Base-by-base conservation (phyloP, 257 asterid genomes). In the Nicotiana obtusifolia region DNA sequence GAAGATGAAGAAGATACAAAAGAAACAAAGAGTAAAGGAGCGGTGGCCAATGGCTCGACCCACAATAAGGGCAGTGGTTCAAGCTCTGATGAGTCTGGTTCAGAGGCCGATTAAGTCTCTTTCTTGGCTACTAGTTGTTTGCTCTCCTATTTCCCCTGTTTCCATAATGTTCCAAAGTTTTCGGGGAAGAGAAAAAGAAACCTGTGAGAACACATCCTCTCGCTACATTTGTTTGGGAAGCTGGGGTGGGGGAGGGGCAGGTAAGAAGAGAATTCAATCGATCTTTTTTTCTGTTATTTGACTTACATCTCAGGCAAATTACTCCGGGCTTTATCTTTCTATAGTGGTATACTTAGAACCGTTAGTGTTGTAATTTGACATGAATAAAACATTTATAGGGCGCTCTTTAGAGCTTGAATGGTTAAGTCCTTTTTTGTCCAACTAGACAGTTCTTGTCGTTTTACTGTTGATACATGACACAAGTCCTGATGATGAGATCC, bases 1-100 rank as follows among this genome's bases (percentile, higher is more conserved):
- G 99, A 95, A 84, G 99, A 95, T 15, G 97, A 93, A 8, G 99
- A 94, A 61, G 97, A 92, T 14, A 86, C 85, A 28, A 86, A 84
- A 78, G 93, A 91, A 19, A 77, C 87, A 16, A 90, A 89, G 86
- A 86, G 68, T 26, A 87, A 80, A 81, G 87, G 86, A 68, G 86
- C 89, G 22, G 86, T 89, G 53, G 90, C 87, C 28, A 91, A 95
- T 65, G 97, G 95, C 56, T 81, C 89, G 8, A 89, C 89, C 79
- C 86, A 89, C 64, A 88, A 22, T 76, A 80, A 47, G 60, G 90
- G 69, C 22, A 60, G 81, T 11, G 88, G 82, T 84, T 90, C 92
- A 7, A 83, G 88, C 85, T 90, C 94, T 11, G 94, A 88, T 81
- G 94, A 90, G 64, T 93, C 97, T 9, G 94, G 86, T 80, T 87